phyloP scores from a whole-genome alignment of 2,329 filamentous ascomycete genomes.

The Alternaria gaisen region DNA sequence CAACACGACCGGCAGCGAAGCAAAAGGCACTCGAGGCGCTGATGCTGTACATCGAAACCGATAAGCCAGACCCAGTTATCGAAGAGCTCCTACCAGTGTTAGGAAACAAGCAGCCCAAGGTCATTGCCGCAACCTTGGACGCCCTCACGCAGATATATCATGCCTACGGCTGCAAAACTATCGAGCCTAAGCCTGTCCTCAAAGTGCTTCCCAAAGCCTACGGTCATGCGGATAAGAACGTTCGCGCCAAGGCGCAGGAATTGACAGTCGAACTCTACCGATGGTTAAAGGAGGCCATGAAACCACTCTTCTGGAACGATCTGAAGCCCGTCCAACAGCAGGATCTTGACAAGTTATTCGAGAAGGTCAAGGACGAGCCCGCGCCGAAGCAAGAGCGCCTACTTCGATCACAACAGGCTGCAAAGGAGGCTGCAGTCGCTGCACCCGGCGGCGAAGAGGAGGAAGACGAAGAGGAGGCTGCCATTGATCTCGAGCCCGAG shows the following conservation, averaged over 20 bases:
- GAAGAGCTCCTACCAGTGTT: slow-evolving; percentile 88
- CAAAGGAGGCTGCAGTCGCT: slow-evolving; percentile 73
- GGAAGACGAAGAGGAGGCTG: slow-evolving; percentile 66
- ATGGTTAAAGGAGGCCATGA: slow-evolving; percentile 98
- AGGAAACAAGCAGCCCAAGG: slow-evolving; percentile 89
- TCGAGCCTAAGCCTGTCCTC: slow-evolving; percentile 90
- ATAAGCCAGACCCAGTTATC: slow-evolving; percentile 83
- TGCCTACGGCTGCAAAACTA: slow-evolving; percentile 92
- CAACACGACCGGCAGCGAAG: slow-evolving; percentile 88
- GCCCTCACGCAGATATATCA: slow-evolving; percentile 87
- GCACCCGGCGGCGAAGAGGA: slow-evolving; percentile 63
- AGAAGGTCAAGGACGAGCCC: slow-evolving; percentile 87
- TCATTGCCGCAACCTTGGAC: slow-evolving; percentile 77
- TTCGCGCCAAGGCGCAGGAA: slow-evolving; percentile 90
- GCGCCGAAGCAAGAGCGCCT: slow-evolving; percentile 89
- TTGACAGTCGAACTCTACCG: slow-evolving; percentile 93
- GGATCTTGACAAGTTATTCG: slow-evolving; percentile 92
- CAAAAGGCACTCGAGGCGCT: slow-evolving; percentile 85
- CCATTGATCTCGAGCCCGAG: slow-evolving; percentile 72
- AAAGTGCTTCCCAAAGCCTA: slow-evolving; percentile 91
- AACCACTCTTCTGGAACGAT: slow-evolving; percentile 96
- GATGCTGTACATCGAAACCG: slow-evolving; percentile 87
- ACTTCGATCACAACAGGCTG: slow-evolving; percentile 87
- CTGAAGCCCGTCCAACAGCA: slow-evolving; percentile 94
- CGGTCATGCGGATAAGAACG: slow-evolving; percentile 97